These are phyloP conservation scores for Coemansia sp. DNA, from an alignment of 192 early-diverging fungal species.

Conservation along the genomic window DNA sequence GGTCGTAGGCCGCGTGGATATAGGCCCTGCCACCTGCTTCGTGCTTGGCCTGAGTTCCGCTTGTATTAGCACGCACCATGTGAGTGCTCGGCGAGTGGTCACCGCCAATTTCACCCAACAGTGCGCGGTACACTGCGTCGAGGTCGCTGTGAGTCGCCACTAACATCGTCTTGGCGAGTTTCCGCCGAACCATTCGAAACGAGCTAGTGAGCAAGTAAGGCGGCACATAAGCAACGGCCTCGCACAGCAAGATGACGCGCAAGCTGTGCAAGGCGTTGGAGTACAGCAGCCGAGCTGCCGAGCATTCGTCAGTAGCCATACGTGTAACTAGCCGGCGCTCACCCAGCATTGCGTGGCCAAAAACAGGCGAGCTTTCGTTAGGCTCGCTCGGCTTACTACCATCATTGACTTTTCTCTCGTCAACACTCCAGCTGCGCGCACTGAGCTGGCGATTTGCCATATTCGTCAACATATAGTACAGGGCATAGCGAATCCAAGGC, in stretches of 20 bases:
- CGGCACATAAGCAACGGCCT: conserved; percentile 21
- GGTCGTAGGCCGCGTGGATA: conserved; percentile 12
- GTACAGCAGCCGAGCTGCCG: conserved; percentile 25
- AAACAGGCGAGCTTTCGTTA: neutral
- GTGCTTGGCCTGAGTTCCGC: neutral
- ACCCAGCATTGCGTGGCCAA: neutral
- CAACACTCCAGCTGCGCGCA: conserved; percentile 4
- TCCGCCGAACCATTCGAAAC: conserved; percentile 8
- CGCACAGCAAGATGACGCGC: conserved; percentile 22
- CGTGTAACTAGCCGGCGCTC: conserved; percentile 9
- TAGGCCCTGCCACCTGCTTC: neutral
- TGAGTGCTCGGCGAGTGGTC: neutral
- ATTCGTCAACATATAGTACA: conserved; percentile 26
- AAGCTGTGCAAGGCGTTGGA: conserved; percentile 27
- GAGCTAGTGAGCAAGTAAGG: conserved; percentile 23
- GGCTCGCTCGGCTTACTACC: neutral
- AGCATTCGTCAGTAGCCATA: conserved; percentile 31
- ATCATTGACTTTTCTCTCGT: neutral
- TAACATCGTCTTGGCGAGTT: conserved; percentile 4
- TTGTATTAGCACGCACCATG: neutral
- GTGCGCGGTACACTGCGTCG: conserved; percentile 11
- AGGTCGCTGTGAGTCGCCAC: conserved; percentile 11
- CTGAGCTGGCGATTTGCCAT: conserved; percentile 16
- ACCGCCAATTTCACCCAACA: conserved; percentile 1
- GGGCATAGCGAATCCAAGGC: conserved; percentile 26